These are phyloP conservation scores for Hypoxylon rubiginosum DNA, from an alignment of 2,329 filamentous ascomycete species.

Conservation along the genomic window DNA sequence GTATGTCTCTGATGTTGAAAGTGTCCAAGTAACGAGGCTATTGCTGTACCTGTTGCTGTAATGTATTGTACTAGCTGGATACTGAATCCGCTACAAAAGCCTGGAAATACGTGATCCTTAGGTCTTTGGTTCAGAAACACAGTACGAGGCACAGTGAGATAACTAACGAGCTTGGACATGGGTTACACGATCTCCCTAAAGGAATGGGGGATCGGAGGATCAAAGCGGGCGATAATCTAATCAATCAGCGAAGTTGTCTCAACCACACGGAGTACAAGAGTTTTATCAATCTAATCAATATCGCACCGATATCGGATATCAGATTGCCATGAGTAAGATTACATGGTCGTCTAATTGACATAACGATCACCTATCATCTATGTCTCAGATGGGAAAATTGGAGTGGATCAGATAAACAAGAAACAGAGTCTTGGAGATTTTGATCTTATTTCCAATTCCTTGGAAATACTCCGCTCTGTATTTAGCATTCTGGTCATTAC, in stretches of 20 bases:
- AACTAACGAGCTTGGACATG: neutral
- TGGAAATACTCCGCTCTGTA: conserved; percentile 16
- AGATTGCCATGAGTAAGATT: conserved; percentile 1
- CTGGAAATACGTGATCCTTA: neutral
- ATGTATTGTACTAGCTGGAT: too few species aligned
- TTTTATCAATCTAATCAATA: conserved; percentile 48
- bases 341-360: conserved; percentile 12
- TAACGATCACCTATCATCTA: neutral
- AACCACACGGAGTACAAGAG: conserved; percentile 24
- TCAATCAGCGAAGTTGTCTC: conserved; percentile 45
- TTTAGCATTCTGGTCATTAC: neutral
- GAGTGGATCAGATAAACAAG: conserved; percentile 30
- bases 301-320: conserved; percentile 24
- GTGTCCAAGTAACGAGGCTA: too few species aligned
- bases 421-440: neutral
- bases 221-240: conserved; percentile 46
- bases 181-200: conserved; percentile 26
- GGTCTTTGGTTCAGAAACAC: conserved; percentile 19
- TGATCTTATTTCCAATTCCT: conserved; percentile 33
- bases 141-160: conserved; percentile 17
- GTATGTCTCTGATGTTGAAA: neutral
- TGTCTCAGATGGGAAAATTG: conserved; percentile 15
- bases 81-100: too few species aligned
- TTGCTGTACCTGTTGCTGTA: too few species aligned
- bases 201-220: conserved; percentile 35